Conservation (phyloP, 2,329 filamentous ascomycete genomes). For the Tolypocladium album region DNA sequence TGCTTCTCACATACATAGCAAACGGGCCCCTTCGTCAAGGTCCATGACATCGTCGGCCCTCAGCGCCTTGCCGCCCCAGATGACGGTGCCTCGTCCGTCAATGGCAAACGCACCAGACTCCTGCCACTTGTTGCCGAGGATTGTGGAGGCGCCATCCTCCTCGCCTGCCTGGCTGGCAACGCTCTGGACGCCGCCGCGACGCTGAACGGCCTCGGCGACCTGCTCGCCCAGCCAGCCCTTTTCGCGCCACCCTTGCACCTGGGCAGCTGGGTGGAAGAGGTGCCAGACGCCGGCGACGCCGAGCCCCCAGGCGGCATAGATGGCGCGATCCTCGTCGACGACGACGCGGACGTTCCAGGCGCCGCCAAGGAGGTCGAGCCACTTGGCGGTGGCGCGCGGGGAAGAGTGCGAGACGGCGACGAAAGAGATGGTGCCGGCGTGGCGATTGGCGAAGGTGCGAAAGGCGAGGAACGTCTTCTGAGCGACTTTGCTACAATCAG, state of each 20-base stretch:
- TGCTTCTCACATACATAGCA: conserved; percentile 13
- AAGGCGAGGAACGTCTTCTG: conserved; percentile 47
- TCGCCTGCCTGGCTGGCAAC: conserved; percentile 9
- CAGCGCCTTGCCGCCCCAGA: conserved; percentile 38
- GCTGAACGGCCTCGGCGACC: conserved; percentile 35
- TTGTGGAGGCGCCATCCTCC: conserved; percentile 27
- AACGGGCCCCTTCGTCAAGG: conserved; percentile 37
- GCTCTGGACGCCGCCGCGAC: conserved; percentile 19
- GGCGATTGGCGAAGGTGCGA: conserved; percentile 41
- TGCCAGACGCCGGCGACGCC: conserved; percentile 39
- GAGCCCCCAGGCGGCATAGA: conserved; percentile 51
- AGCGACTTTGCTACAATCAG: conserved; percentile 28
- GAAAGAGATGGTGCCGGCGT: conserved; percentile 37
- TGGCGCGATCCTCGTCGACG: conserved; percentile 42
- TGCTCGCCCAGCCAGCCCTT: conserved; percentile 43
- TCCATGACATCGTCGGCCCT: conserved; percentile 41
- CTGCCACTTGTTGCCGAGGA: conserved; percentile 47
- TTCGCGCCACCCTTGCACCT: conserved; percentile 41
- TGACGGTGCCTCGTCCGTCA: conserved; percentile 35
- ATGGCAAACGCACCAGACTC: conserved; percentile 41
- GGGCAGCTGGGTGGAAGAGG: conserved; percentile 41
- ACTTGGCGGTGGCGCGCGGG: conserved; percentile 41
- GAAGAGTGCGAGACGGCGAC: conserved; percentile 51
- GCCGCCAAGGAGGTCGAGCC: conserved; percentile 47
- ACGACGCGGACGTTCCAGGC: conserved; percentile 42